Evolutionary conservation across 805 yeast species (phyloP), one percentile per base, ranked within the genome.

Genomic region (Starmerella vaccinii): DNA sequence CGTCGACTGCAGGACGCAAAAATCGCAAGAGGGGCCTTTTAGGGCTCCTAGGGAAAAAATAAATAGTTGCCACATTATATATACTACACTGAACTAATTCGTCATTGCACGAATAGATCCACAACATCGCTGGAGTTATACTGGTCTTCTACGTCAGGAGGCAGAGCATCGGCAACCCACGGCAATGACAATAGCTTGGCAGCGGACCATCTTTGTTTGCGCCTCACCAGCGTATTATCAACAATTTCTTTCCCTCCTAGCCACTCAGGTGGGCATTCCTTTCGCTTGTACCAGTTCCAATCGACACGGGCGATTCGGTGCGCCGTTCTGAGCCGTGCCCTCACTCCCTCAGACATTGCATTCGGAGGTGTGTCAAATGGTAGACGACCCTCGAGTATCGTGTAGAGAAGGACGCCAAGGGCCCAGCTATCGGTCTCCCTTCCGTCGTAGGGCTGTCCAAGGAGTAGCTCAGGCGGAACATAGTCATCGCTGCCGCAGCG

Each of bases 401-500:
- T 78, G 61, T 88, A 92, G 1, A 89, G 67, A n/a, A 89, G 70
- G 2, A 92, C 97, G 2, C 98, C 98, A 9, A 89, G 65, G 1
- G 97, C 86, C 99, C 99, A 92, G 18, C 89, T 72, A 65, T 92
- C 99, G 45, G 92, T 82, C 56, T 85, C 79, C 47, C 84, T 76
- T 12, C 99, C 99, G 61, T 90, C 90, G 62, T 92, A 92, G 6
- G 87, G 82, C 50, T 85, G 72, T 1, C 97, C 97, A 78, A 92
- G 77, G 34, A 92, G 69, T 22, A 92, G 68, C 62, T 92, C 99
- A 0, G 98, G 99, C 0, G 96, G 82, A 6, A 92, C 95, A 61
- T 92, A 92, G 64, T 92, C 98, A 56, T 86, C 96, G 1, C 95
- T 85, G 0, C 99, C 98, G 65, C 98, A 92, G 54, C 97, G 69